Evolutionary conservation across 78 protist species (phyloP).

Genomic region (Blattamonas nauphoetae): DNA sequence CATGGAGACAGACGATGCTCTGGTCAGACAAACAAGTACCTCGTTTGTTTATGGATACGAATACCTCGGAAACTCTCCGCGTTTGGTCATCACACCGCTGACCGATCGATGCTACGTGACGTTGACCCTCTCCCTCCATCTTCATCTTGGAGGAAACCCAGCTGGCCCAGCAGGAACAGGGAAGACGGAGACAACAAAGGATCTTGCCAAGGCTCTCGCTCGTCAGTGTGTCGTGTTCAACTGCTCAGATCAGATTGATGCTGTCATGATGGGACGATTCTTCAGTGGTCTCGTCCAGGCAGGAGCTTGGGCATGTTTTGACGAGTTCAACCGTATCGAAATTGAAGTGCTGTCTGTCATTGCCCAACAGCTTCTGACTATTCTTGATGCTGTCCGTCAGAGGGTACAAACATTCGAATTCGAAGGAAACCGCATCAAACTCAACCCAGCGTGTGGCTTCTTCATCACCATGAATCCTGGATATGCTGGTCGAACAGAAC

Average conservation of each 20-base stretch:
- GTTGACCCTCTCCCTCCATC: slow-evolving; percentile 53
- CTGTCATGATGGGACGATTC: slow-evolving; percentile 55
- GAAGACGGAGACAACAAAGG: slow-evolving; percentile 70
- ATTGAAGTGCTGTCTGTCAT: slow-evolving; percentile 62
- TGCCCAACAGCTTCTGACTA: slow-evolving; percentile 49
- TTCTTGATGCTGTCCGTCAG: slow-evolving; percentile 24
- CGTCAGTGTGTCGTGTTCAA: slow-evolving; percentile 60
- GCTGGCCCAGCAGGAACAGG: slow-evolving; percentile 88
- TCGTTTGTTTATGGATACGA: slow-evolving; percentile 56
- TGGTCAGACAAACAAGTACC: slow-evolving; percentile 33
- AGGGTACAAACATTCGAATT: slow-evolving; percentile 11
- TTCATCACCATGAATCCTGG: slow-evolving; percentile 91
- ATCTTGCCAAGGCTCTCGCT: slow-evolving; percentile 60
- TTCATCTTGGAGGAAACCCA: slow-evolving; percentile 63
- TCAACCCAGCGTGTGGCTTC: slow-evolving; percentile 49
- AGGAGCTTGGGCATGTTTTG: slow-evolving; percentile 79
- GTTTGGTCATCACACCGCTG: slow-evolving; percentile 82
- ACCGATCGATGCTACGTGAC: slow-evolving; percentile 65
- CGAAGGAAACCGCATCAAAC: slow-evolving; percentile 29
- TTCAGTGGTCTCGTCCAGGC: slow-evolving; percentile 56
- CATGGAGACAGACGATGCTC: slow-evolving; percentile 30
- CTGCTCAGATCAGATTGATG: slow-evolving; percentile 59
- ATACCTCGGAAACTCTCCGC: slow-evolving; percentile 57
- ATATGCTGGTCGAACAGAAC: slow-evolving; percentile 79
- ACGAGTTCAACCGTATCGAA: slow-evolving; percentile 68